These are phyloP conservation scores for Lentinus polychrous DNA, from an alignment of 1,284 basidiomycete species.

Conservation along the genomic window DNA sequence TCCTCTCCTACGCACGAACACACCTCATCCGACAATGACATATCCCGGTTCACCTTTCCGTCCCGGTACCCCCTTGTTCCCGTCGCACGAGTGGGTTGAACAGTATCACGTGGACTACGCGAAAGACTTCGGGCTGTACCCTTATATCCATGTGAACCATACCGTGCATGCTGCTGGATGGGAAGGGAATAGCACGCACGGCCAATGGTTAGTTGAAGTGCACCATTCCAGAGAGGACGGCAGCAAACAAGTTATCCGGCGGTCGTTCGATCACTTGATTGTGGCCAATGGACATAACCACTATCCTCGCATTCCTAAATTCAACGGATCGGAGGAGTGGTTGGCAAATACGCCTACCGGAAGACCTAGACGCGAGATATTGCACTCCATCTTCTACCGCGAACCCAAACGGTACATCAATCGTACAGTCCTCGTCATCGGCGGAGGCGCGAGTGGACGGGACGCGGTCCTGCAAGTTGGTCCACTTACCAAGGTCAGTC, in stretches of 20 bases:
- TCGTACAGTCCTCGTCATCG: conserved; percentile 43
- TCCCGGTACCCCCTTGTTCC: conserved; percentile 41
- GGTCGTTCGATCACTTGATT: conserved; percentile 43
- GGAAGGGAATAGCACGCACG: conserved; percentile 32
- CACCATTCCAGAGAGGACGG: conserved; percentile 8
- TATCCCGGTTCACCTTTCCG: conserved; percentile 46
- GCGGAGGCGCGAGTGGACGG: conserved; percentile 42
- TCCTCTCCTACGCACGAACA: conserved; percentile 47
- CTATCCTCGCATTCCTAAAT: conserved; percentile 38
- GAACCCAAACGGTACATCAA: conserved; percentile 36
- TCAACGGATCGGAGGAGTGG: conserved; percentile 44
- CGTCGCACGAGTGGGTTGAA: conserved; percentile 38
- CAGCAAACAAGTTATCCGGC: conserved; percentile 8
- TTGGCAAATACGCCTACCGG: conserved; percentile 24
- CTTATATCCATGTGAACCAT: conserved; percentile 38
- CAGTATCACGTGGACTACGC: conserved; percentile 41
- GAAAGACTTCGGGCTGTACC: conserved; percentile 29
- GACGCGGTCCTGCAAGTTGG: conserved; percentile 40
- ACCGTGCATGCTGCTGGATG: conserved; percentile 38
- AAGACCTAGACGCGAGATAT: conserved; percentile 28
- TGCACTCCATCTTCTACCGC: conserved; percentile 52
- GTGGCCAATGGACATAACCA: conserved; percentile 50
- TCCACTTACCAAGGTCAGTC: conserved; percentile 35
- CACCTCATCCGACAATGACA: conserved; percentile 44
- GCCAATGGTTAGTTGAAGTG: conserved; percentile 38